Conservation (phyloP, 495 filamentous ascomycete genomes). For the Melanomma pulvis-pyrius region DNA sequence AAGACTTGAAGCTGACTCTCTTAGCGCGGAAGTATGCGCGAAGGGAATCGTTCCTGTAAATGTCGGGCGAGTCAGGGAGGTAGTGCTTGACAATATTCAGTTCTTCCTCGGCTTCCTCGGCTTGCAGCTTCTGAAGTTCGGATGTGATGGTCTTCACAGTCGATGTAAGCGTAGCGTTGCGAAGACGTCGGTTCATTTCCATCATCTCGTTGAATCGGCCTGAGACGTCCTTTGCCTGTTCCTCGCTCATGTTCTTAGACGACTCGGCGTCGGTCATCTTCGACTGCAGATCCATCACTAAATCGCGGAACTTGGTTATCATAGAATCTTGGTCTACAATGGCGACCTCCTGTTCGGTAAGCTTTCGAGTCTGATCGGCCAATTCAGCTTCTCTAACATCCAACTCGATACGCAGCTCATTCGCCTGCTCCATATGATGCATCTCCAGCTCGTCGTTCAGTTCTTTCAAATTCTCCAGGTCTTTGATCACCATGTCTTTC, state of each 20-base stretch:
- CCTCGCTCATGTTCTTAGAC: conserved; percentile 87
- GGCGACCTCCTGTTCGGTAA: conserved; percentile 67
- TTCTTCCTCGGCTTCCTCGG: conserved; percentile 86
- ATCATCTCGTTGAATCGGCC: conserved; percentile 88
- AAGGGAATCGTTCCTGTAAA: conserved; percentile 74
- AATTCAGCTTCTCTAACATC: conserved; percentile 79
- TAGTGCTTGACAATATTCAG: conserved; percentile 84
- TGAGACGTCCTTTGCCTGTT: conserved; percentile 83
- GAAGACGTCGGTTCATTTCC: conserved; percentile 92
- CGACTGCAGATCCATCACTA: conserved; percentile 81
- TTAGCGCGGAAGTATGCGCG: conserved; percentile 84
- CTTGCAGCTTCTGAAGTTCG: conserved; percentile 83
- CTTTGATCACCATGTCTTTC: conserved; percentile 75
- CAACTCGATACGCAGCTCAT: conserved; percentile 90
- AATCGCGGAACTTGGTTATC: conserved; percentile 79
- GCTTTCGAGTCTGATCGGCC: conserved; percentile 70
- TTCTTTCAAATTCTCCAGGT: conserved; percentile 84
- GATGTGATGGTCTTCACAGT: conserved; percentile 93
- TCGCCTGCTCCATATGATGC: conserved; percentile 89
- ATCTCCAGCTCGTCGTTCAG: conserved; percentile 92
- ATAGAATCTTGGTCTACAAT: conserved; percentile 90
- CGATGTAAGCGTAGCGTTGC: conserved; percentile 82
- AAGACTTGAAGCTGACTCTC: conserved; percentile 79
- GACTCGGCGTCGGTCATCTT: conserved; percentile 91
- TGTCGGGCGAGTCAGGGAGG: conserved; percentile 74